Percentiles rank a stretch among this genome's conserved stretches.
Evolutionary conservation across 805 yeast species (phyloP).

Genomic region (Lachancea kluyveri): DNA sequence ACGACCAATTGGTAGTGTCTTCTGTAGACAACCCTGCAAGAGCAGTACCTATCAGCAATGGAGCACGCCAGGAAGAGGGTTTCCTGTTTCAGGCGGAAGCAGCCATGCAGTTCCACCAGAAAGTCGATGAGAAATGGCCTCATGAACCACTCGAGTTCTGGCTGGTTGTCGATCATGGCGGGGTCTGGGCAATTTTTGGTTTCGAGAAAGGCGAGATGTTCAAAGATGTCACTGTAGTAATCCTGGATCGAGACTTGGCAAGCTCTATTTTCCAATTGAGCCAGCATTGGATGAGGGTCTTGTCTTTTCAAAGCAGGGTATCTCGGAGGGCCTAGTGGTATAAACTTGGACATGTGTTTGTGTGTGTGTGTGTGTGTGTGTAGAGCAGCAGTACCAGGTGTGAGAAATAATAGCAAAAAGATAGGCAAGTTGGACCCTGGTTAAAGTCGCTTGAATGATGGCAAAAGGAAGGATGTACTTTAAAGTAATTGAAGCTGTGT

Average conservation of each 20-base stretch:
- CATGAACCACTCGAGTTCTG: slow-evolving; percentile 75
- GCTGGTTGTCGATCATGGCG: slow-evolving; percentile 74
- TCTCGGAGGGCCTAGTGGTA: too few species aligned
- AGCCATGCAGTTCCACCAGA: slow-evolving; percentile 58
- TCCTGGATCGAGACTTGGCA: slow-evolving; percentile 36
- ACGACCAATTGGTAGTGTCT: slow-evolving; percentile 83
- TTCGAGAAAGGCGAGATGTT: slow-evolving; percentile 37
- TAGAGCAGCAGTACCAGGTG: too few species aligned
- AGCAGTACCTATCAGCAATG: slow-evolving; percentile 78
- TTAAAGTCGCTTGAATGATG: too few species aligned
- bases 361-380: too few species aligned
- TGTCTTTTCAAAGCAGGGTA: too few species aligned
- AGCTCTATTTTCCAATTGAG: slow-evolving; percentile 39
- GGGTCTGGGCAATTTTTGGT: slow-evolving; percentile 27
- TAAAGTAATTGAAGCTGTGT: too few species aligned
- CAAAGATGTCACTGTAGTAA: slow-evolving; percentile 37
- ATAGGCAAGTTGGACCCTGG: too few species aligned
- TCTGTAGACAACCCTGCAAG: slow-evolving; percentile 69
- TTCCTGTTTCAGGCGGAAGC: slow-evolving; percentile 54
- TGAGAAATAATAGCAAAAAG: too few species aligned
- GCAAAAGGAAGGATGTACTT: too few species aligned
- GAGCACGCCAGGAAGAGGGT: slow-evolving; percentile 62
- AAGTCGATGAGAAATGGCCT: slow-evolving; percentile 76
- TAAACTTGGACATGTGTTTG: too few species aligned
- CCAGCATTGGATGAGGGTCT: slow-evolving; percentile 40